phyloP scores from a whole-genome alignment of 371 early-diverging fungal genomes.

The Mortierella sp. region DNA sequence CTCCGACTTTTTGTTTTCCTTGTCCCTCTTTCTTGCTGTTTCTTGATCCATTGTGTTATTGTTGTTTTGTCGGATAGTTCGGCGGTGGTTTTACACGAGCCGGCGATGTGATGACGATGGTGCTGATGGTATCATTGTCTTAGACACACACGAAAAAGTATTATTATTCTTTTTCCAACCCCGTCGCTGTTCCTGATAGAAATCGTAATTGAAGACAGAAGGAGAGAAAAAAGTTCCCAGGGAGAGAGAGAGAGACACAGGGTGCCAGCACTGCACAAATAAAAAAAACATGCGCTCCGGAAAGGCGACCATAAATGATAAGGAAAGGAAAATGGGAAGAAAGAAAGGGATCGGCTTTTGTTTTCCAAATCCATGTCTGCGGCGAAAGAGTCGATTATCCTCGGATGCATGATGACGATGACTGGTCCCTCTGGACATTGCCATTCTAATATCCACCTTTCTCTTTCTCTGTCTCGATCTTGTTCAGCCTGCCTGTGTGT shows the following conservation, averaged over 20 bases:
- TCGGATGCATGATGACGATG: neutral
- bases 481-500: neutral
- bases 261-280: neutral
- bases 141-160: slow-evolving; percentile 4
- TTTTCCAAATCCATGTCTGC: neutral
- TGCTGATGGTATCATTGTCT: slow-evolving; percentile 1
- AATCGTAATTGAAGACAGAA: neutral
- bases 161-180: neutral
- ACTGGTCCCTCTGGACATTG: neutral
- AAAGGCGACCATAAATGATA: neutral
- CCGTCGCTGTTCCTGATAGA: neutral
- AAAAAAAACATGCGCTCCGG: neutral
- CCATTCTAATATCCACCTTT: no score
- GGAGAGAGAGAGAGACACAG: neutral
- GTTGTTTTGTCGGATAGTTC: neutral
- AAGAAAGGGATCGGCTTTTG: neutral
- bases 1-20: neutral
- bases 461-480: neutral
- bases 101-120: neutral
- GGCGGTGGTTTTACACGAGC: neutral
- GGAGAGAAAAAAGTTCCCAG: neutral
- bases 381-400: no score
- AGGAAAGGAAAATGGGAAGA: neutral
- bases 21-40: neutral
- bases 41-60: neutral